Evolutionary conservation across 2,329 filamentous ascomycete genomes (phyloP).

Genomic region (Fusarium sp.): DNA sequence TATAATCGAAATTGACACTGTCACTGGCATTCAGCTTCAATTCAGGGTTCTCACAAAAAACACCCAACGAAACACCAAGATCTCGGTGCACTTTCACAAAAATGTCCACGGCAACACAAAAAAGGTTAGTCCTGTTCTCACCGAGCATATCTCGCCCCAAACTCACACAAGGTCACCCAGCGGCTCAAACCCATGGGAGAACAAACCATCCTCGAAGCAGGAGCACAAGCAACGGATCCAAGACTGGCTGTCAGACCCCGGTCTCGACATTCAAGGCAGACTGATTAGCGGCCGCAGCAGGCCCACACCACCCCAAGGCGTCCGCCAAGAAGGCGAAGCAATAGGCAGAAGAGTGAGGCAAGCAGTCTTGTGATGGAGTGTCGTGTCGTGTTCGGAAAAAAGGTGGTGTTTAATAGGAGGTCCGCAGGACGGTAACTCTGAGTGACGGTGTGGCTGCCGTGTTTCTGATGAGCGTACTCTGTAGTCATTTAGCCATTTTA

Average conservation of each 20-base stretch:
- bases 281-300: constrained; percentile 7
- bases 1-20: neutral
- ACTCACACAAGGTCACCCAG: neutral
- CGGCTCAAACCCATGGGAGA: neutral
- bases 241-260: constrained; percentile 11
- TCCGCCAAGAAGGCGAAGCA: neutral
- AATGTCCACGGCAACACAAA: neutral
- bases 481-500: neutral
- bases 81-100: neutral
- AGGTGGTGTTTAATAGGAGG: neutral
- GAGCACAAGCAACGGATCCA: neutral
- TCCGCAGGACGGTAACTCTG: neutral
- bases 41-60: neutral
- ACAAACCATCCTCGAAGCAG: neutral
- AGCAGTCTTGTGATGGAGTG: neutral
- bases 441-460: neutral
- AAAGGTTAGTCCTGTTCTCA: neutral
- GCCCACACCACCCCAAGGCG: neutral
- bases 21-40: neutral
- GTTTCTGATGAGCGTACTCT: neutral
- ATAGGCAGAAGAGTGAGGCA: neutral
- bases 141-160: neutral
- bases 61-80: neutral
- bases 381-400: neutral
- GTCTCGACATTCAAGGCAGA: constrained; percentile 9